These are phyloP conservation scores for Rickenella mellea DNA, from an alignment of 768 basidiomycete species.

Conservation along the genomic window DNA sequence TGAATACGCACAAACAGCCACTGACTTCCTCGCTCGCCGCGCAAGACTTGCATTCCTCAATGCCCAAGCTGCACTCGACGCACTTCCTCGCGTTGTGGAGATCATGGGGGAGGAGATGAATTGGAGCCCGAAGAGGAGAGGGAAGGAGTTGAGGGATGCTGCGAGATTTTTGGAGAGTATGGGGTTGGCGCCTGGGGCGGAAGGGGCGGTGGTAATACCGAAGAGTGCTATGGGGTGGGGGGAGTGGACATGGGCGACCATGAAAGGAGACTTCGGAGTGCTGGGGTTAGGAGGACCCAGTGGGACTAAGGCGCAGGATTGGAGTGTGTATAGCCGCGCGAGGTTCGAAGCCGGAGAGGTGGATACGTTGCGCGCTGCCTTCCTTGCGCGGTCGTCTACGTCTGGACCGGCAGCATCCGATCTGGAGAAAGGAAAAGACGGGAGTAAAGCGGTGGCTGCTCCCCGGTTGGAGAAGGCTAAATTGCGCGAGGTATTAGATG, in stretches of 20 bases:
- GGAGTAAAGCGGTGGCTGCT: constrained; percentile 17
- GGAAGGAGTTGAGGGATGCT: constrained; percentile 47
- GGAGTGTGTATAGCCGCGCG: constrained; percentile 36
- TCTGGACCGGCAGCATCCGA: constrained; percentile 19
- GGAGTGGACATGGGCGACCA: constrained; percentile 10
- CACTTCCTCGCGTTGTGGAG: constrained; percentile 80
- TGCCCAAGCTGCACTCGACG: constrained; percentile 71
- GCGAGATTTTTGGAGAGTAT: constrained; percentile 71
- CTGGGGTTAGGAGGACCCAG: constrained; percentile 14
- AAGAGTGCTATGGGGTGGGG: constrained; percentile 16
- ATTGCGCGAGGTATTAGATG: constrained; percentile 19
- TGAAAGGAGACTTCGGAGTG: constrained; percentile 16
- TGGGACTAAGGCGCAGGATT: too few species aligned
- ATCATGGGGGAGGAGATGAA: constrained; percentile 82
- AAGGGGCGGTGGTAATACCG: constrained; percentile 13
- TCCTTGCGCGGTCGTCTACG: constrained; percentile 18
- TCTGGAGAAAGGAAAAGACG: constrained; percentile 30
- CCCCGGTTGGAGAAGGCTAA: constrained; percentile 30
- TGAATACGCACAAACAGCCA: constrained; percentile 89
- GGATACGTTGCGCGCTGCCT: constrained; percentile 30
- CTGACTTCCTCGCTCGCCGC: constrained; percentile 88
- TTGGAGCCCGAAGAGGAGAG: constrained; percentile 58
- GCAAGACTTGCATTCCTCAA: constrained; percentile 94
- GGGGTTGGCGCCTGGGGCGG: constrained; percentile 61
- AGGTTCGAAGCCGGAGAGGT: constrained; percentile 46